Evolutionary conservation across 495 filamentous ascomycete genomes (phyloP), one percentile per base, ranked within the genome.

Genomic region (Penicillium longicatenatum): DNA sequence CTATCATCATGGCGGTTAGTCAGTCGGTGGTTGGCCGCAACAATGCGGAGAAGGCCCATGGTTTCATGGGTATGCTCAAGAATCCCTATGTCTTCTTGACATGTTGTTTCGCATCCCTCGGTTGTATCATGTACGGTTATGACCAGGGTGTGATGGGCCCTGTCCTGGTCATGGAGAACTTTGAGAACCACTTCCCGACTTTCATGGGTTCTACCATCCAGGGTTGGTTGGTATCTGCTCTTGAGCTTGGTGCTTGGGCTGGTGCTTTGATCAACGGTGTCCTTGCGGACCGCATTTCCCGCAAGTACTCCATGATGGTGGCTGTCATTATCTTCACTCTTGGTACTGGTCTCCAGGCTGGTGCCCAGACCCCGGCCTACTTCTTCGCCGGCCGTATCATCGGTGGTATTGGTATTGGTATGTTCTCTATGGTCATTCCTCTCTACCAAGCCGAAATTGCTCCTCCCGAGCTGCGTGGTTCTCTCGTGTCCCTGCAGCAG

Each of bases 241-340:
- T 93, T 59, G 89, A 93, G 68, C 82, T 94, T 9, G 90, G 90
- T 63, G 90, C 90, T 48, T 92, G 89, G 89, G 63, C 90, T 41
- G 90, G 90, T 45, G 85, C 88, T 8, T 77, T 93, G 44, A 83
- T 89, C 57, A 89, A 85, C 51, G 89, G 88, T 22, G 87, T 89
- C 65, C 70, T 93, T 17, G 89, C 89, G 29, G 90, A 93, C 71
- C 79, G 80, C 17, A 75, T 89, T 37, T 90, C 87, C 8, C 82
- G 90, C 22, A 92, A 92, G 74, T 93, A 89, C 69, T 82, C 85
- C 39, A 86, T 93, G 62, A 72, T 92, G 47, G 77, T 91, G 45
- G 87, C 87, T 26, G 83, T 84, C 21, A 59, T 74, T 33, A 79
- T 93, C 60, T 93, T 94, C 75, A 85, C 89, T 43, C 63, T 93